Percentiles rank a stretch among this genome's conserved stretches.
These are phyloP conservation scores for Erigeron canadensis DNA, from an alignment of 129 eudicot species.

Conservation along the genomic window DNA sequence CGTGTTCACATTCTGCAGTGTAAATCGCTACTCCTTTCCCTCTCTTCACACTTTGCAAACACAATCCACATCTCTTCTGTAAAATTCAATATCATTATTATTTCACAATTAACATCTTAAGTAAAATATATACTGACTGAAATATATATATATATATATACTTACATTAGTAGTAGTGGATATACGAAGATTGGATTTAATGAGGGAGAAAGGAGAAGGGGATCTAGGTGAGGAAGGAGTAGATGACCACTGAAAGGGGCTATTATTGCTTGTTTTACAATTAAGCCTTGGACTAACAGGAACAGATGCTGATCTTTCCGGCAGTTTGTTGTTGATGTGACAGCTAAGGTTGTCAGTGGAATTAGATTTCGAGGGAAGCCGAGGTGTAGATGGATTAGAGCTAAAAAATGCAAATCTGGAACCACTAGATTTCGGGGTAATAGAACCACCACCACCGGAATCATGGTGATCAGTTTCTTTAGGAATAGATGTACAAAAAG, in stretches of 20 bases:
- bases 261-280: conserved; percentile 47
- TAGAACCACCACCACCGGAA: neutral
- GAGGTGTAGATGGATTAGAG: conserved; percentile 57
- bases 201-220: conserved; percentile 70
- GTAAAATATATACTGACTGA: too few relatives aligned
- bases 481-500: conserved; percentile 84
- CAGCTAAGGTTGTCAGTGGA: conserved; percentile 44
- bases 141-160: too few relatives aligned
- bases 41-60: conserved; percentile 59
- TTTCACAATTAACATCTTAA: too few relatives aligned
- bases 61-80: conserved; percentile 77
- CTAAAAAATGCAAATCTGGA: conserved; percentile 48
- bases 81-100: too few relatives aligned
- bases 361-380: conserved; percentile 35
- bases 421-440: conserved; percentile 29
- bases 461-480: conserved; percentile 46
- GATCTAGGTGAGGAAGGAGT: conserved; percentile 81
- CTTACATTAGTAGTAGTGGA: conserved; percentile 51
- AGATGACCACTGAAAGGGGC: conserved; percentile 48
- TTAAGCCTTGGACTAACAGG: conserved; percentile 63
- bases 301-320: conserved; percentile 31
- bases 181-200: conserved; percentile 63
- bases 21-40: conserved; percentile 83
- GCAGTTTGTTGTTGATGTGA: conserved; percentile 38
- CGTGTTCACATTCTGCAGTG: conserved; percentile 91